These are phyloP conservation scores for Acer saccharum DNA, from an alignment of 345 rosid genomes.

Conservation along the genomic window DNA sequence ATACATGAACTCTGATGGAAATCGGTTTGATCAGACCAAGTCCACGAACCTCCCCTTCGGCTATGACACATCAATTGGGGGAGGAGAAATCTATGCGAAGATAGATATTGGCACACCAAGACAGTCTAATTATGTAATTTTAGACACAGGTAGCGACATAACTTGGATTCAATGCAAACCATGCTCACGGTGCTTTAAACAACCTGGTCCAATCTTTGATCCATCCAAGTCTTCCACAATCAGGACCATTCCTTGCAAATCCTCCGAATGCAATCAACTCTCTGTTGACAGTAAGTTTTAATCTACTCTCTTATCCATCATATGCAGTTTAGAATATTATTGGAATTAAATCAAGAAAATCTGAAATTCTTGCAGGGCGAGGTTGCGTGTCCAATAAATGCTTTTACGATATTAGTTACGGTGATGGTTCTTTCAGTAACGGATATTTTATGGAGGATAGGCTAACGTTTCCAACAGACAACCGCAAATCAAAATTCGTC, in stretches of 20 bases:
- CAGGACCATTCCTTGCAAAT: constrained; percentile 23
- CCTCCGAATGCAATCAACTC: background rate
- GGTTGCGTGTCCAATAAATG: constrained; percentile 25
- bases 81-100: constrained; percentile 16
- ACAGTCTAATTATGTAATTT: constrained; percentile 8
- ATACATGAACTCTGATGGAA: background rate
- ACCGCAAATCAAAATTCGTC: background rate
- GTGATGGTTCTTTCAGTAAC: background rate
- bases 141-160: constrained; percentile 33
- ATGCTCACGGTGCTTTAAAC: constrained; percentile 24
- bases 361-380: background rate
- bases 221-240: constrained; percentile 27
- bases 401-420: constrained; percentile 19
- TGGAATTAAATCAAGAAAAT: no score
- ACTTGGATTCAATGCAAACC: constrained; percentile 46
- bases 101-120: constrained; percentile 31
- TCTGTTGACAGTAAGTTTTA: background rate
- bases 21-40: background rate
- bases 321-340: no score
- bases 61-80: constrained; percentile 1
- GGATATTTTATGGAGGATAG: background rate
- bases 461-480: background rate
- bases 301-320: no score
- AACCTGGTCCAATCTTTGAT: constrained; percentile 20
- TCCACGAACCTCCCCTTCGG: background rate